Evolutionary conservation across 2,329 filamentous ascomycete genomes (phyloP).

Genomic region (Venturia nashicola): DNA sequence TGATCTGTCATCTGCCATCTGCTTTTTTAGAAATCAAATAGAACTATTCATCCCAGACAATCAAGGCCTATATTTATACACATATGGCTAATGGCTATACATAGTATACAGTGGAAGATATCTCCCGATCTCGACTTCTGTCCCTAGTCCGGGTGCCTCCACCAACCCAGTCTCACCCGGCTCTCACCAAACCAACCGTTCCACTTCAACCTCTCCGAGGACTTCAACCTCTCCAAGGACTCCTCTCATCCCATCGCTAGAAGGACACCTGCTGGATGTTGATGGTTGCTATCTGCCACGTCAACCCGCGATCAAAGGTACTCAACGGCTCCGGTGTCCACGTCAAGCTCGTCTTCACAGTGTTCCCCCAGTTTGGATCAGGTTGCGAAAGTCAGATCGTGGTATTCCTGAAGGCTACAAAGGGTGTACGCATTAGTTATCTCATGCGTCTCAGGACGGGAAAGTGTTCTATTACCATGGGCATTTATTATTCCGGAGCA

Average conservation of each 20-base stretch:
- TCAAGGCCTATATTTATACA: too few species aligned
- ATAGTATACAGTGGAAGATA: too few species aligned
- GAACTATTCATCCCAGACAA: too few species aligned
- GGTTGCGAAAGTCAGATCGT: neutral
- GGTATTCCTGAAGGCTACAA: neutral
- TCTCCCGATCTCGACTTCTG: too few species aligned
- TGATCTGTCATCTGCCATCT: too few species aligned
- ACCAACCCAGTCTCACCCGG: too few species aligned
- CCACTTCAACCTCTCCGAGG: too few species aligned
- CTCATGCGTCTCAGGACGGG: too few species aligned
- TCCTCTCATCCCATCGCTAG: neutral
- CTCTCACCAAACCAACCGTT: neutral
- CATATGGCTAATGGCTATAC: too few species aligned
- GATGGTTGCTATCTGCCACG: neutral
- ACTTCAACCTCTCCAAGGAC: too few species aligned
- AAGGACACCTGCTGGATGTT: conserved; percentile 1
- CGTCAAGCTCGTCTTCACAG: neutral
- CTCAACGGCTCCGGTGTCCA: neutral
- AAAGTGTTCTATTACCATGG: neutral
- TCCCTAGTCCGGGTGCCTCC: too few species aligned
- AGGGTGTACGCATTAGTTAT: neutral
- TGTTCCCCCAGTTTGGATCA: neutral
- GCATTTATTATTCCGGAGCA: neutral
- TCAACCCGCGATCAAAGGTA: neutral
- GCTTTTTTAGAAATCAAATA: too few species aligned